Conservation (phyloP, 2,329 filamentous ascomycete genomes). For the Aspergillus hortae region DNA sequence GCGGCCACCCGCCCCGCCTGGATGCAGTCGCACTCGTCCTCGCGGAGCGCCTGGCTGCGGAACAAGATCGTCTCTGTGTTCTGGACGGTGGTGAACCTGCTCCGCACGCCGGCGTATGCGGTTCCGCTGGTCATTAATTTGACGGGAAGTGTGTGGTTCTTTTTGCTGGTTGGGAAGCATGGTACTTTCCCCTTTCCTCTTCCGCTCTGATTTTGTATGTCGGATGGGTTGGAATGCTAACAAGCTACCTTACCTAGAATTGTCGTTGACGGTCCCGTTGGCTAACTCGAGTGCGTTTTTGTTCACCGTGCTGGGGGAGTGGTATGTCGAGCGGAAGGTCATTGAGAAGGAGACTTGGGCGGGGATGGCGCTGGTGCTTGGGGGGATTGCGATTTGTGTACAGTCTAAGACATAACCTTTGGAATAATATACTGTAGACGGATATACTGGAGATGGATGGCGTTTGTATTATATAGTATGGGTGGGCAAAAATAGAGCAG, state of each 20-base stretch:
- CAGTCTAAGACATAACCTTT: constrained; percentile 43
- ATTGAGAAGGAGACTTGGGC: constrained; percentile 82
- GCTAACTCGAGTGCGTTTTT: constrained; percentile 91
- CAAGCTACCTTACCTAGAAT: constrained; percentile 51
- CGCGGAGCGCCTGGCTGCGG: constrained; percentile 54
- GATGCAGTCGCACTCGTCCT: constrained; percentile 5
- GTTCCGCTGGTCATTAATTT: constrained; percentile 82
- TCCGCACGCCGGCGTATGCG: constrained; percentile 79
- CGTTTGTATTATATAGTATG: background rate
- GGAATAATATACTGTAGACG: too few relatives aligned
- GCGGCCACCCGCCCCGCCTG: constrained; percentile 19
- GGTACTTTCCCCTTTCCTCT: constrained; percentile 55
- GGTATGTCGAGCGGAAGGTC: constrained; percentile 89
- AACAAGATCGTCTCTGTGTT: constrained; percentile 61
- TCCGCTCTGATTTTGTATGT: background rate
- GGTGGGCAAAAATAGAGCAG: background rate
- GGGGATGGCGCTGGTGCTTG: constrained; percentile 74
- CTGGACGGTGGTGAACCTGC: constrained; percentile 73
- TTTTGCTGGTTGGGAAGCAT: constrained; percentile 85
- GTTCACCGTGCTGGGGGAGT: constrained; percentile 93
- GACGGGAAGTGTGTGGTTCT: constrained; percentile 95
- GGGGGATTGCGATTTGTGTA: constrained; percentile 80
- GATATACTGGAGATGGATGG: background rate
- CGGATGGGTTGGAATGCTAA: background rate
- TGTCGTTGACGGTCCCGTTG: constrained; percentile 90